phyloP scores from a whole-genome alignment of 2,329 filamentous ascomycete species.

The Domatiomyces globalis region DNA sequence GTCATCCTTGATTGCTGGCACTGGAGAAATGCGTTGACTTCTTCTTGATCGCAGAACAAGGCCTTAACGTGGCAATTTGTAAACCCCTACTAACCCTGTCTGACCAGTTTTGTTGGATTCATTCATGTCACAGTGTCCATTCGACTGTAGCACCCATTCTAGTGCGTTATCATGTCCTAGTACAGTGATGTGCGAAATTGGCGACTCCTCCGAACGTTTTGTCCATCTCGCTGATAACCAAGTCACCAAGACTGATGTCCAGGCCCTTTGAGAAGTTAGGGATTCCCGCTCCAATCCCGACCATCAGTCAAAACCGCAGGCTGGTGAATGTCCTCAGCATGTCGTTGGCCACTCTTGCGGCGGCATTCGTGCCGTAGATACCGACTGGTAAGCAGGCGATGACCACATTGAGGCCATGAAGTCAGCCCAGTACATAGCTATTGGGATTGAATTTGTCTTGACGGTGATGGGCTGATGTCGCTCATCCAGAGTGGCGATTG shows the following conservation, averaged over 20 bases:
- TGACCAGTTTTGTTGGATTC: too few species aligned
- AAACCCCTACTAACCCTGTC: too few species aligned
- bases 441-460: slow-evolving; percentile 14
- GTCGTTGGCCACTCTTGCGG: slow-evolving; percentile 16
- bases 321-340: slow-evolving; percentile 19
- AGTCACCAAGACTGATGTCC: slow-evolving; percentile 20
- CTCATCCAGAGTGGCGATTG: slow-evolving; percentile 8
- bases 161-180: too few species aligned
- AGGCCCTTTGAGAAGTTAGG: slow-evolving; percentile 8
- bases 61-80: too few species aligned
- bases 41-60: too few species aligned
- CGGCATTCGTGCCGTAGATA: slow-evolving; percentile 15
- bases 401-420: slow-evolving; percentile 18
- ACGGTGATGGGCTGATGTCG: slow-evolving; percentile 1
- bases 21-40: too few species aligned
- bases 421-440: slow-evolving; percentile 16
- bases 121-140: too few species aligned
- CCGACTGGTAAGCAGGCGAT: slow-evolving; percentile 17
- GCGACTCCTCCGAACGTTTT: slow-evolving; percentile 15
- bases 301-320: slow-evolving; percentile 19
- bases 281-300: slow-evolving; percentile 22
- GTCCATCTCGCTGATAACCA: slow-evolving; percentile 16
- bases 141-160: too few species aligned
- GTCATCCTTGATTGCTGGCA: too few species aligned
- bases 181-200: too few species aligned